A percentile compares a stretch with the other conserved stretches of the same genome.
phyloP scores from a whole-genome alignment of 495 filamentous ascomycete species.

The Hypoxylon fragiforme region DNA sequence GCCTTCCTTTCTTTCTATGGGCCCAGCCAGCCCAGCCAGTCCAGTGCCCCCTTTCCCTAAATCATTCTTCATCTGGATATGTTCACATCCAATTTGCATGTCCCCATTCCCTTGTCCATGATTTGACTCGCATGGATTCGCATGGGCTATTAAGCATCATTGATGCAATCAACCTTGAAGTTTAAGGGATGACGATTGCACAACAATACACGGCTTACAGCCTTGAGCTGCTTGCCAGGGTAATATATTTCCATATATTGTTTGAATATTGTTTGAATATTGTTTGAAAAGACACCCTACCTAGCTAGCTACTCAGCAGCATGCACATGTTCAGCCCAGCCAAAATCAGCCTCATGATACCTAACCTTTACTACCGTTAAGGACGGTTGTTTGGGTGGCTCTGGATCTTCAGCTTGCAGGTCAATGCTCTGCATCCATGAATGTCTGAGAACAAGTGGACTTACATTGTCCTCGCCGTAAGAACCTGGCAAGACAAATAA shows the following conservation, averaged over 20 bases:
- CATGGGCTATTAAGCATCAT: no score
- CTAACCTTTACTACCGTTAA: neutral
- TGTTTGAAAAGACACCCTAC: neutral
- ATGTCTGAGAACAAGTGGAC: neutral
- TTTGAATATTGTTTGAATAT: neutral
- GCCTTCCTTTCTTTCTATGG: conserved; percentile 2
- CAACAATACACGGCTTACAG: neutral
- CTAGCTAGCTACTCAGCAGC: neutral
- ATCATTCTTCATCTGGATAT: neutral
- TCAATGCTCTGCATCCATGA: neutral
- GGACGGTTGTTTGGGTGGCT: neutral
- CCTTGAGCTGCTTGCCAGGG: neutral
- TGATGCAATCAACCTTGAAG: neutral
- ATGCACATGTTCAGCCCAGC: neutral
- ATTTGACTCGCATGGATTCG: neutral
- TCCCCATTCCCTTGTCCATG: neutral
- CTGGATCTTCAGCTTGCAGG: neutral
- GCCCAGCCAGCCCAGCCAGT: neutral
- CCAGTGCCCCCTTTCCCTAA: neutral
- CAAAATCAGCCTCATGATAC: neutral
- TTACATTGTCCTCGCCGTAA: no score
- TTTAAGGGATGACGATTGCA: neutral
- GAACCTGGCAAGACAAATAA: no score
- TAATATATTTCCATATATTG: no score
- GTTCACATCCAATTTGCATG: neutral